Base-by-base conservation (phyloP, 2,329 filamentous ascomycete genomes). In the Penicillium brevicompactum region DNA sequence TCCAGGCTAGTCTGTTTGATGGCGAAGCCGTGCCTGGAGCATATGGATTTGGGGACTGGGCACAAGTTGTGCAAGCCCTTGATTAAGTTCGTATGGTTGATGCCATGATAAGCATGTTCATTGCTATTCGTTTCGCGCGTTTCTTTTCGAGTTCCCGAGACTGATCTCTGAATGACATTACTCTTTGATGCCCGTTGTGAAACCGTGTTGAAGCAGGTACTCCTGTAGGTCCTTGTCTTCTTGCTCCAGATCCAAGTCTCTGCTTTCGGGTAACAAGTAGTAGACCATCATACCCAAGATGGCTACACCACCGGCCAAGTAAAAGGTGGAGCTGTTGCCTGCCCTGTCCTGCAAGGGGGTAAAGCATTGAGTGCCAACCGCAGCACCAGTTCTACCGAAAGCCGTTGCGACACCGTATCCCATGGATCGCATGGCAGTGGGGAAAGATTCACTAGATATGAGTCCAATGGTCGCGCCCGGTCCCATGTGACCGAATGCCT, bases 1-100 rank as follows among this genome's bases (percentile, higher is more conserved):
- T 81, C 2, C 56, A 80, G 62, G 79, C 78, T 7, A 81, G 78
- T 62, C 58, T 81, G 21, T 81, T 78, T 57, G 78, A 81, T 68
- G 78, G 78, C 1, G 64, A 73, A 6, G 65, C 61, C 24, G 76
- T 80, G 4, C 79, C 79, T 13, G 79, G 78, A 2, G 69, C 72
- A 5, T 81, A 78, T 66, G 67, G 68, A 0, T 67, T 67, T 55
- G 72, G 69, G 3, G 74, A 76, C 4, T 81, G 78, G 79, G 76
- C 76, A 1, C 75, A 78, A 55, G 74, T 80, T 30, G 76, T 80
- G 5, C 77, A 78, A 57, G 78, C 77, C 4, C 61, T 74, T 31
- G 72, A 75, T 51, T 62, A 60, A 16, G 32, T 34, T 34, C 2
- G 24, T 27, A 27, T 27, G 24, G 4, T 27, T 27, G 24, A 27